Percentiles rank a stretch among this genome's conserved stretches.
phyloP scores from a whole-genome alignment of 2,329 filamentous ascomycete genomes.

The Xylariaceae sp. region DNA sequence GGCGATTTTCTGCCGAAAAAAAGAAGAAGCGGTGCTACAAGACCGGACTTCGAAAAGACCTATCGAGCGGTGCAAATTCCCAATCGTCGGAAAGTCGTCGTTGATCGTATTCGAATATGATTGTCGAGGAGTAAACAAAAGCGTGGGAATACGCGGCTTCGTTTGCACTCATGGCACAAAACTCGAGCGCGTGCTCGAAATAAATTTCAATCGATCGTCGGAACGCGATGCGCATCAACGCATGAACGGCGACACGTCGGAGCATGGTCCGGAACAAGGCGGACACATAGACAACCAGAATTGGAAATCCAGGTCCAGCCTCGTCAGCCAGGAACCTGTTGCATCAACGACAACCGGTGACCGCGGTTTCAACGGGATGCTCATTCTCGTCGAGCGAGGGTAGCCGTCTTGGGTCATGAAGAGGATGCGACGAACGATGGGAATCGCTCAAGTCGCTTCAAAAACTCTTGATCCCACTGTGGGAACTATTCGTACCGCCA shows the following conservation, averaged over 20 bases:
- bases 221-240: slow-evolving; percentile 12
- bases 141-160: slow-evolving; percentile 7
- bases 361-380: slow-evolving; percentile 16
- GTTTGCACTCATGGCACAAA: slow-evolving; percentile 4
- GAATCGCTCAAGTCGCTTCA: slow-evolving; percentile 13
- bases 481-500: slow-evolving; percentile 20
- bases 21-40: slow-evolving; percentile 2
- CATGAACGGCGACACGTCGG: slow-evolving; percentile 11
- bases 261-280: slow-evolving; percentile 14
- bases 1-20: slow-evolving; percentile 4
- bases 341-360: slow-evolving; percentile 8
- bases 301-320: background rate
- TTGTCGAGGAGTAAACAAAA: slow-evolving; percentile 1
- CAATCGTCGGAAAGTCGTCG: no score
- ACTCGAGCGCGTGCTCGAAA: slow-evolving; percentile 12
- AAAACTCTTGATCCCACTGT: slow-evolving; percentile 19
- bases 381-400: no score
- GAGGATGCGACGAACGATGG: slow-evolving; percentile 13
- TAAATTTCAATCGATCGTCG: slow-evolving; percentile 10
- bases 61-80: no score
- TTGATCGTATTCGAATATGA: no score
- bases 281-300: slow-evolving; percentile 1
- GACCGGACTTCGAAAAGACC: no score
- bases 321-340: slow-evolving; percentile 10
- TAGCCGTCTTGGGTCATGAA: slow-evolving; percentile 19